phyloP scores from a whole-genome alignment of 441 rosid genomes.

The Erysimum pusillum region DNA sequence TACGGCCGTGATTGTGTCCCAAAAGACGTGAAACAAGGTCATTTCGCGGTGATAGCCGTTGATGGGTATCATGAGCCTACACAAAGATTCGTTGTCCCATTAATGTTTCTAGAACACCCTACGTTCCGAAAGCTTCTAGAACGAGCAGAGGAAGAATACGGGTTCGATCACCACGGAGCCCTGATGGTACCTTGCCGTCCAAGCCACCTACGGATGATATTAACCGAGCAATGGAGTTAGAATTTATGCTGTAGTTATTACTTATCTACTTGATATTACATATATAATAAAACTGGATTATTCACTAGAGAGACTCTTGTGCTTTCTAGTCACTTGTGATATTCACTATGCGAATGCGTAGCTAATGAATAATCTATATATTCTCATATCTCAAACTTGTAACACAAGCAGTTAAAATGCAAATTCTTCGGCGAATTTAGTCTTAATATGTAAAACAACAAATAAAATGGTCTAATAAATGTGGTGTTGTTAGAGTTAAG shows the following conservation, averaged over 20 bases:
- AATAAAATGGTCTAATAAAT: background rate
- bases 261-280: background rate
- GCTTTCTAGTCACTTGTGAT: background rate
- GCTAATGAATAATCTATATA: background rate
- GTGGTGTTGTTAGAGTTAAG: background rate
- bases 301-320: constrained; percentile 14
- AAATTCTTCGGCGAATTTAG: background rate
- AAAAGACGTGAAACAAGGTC: constrained; percentile 76
- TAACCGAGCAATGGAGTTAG: constrained; percentile 49
- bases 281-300: constrained; percentile 20
- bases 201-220: constrained; percentile 59
- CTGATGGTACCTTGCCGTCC: constrained; percentile 71
- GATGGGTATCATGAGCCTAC: constrained; percentile 54
- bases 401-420: background rate
- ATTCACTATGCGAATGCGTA: background rate
- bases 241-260: constrained; percentile 21
- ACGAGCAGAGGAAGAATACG: constrained; percentile 77
- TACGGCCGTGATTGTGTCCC: constrained; percentile 50
- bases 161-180: constrained; percentile 68
- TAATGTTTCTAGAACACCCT: constrained; percentile 64
- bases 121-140: constrained; percentile 62
- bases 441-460: background rate
- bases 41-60: constrained; percentile 68
- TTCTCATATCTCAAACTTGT: constrained; percentile 24
- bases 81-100: constrained; percentile 65